Evolutionary conservation across 2,329 filamentous ascomycete species (phyloP).

Genomic region (Microcera coccophila): DNA sequence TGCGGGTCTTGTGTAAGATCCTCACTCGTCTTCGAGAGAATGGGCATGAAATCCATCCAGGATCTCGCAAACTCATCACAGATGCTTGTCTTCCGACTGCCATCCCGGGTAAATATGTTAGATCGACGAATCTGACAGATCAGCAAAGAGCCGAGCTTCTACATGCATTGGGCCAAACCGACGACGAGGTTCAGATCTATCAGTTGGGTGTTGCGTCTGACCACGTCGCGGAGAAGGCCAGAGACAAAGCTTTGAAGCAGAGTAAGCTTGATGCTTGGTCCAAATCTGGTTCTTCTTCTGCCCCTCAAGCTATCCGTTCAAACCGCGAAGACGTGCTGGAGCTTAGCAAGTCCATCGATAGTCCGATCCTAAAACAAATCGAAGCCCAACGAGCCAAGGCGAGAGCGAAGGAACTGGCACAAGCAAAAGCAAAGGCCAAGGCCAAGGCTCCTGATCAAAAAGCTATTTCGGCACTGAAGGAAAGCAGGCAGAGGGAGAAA

Average conservation of each 20-base stretch:
- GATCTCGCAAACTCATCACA: constrained; percentile 58
- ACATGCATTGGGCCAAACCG: constrained; percentile 57
- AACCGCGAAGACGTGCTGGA: constrained; percentile 47
- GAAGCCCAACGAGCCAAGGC: constrained; percentile 36
- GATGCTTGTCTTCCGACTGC: constrained; percentile 61
- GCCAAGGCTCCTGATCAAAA: constrained; percentile 34
- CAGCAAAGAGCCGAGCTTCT: constrained; percentile 82
- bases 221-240: constrained; percentile 15
- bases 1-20: constrained; percentile 79
- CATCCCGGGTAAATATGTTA: constrained; percentile 49
- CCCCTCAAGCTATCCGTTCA: constrained; percentile 30
- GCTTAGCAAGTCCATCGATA: constrained; percentile 46
- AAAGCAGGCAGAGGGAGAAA: constrained; percentile 69
- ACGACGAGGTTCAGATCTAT: constrained; percentile 51
- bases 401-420: constrained; percentile 26
- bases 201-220: constrained; percentile 34
- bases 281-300: constrained; percentile 41
- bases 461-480: constrained; percentile 52
- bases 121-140: constrained; percentile 74
- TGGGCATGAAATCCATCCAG: constrained; percentile 63
- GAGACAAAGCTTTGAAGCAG: constrained; percentile 48
- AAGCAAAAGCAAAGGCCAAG: constrained; percentile 26
- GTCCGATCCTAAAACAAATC: constrained; percentile 44
- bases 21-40: constrained; percentile 76
- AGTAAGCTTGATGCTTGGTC: constrained; percentile 61